These are phyloP conservation scores for Yarrowia hollandica DNA, from an alignment of 805 yeast species.

Conservation along the genomic window DNA sequence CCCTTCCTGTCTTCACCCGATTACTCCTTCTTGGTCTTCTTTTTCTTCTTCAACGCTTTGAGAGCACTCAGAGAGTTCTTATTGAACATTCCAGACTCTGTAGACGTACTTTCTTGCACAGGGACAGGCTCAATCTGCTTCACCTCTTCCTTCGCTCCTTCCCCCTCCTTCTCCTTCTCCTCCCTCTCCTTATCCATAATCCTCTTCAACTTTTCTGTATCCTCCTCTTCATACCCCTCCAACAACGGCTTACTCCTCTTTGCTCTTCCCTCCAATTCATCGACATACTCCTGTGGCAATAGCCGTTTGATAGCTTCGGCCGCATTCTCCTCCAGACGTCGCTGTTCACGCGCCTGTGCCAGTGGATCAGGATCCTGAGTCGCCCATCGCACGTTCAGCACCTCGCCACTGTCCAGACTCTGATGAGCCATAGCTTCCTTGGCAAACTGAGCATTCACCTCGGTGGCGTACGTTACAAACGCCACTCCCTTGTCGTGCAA, in stretches of 20 bases:
- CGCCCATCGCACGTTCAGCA: conserved; percentile 81
- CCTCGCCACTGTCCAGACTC: conserved; percentile 64
- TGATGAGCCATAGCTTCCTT: conserved; percentile 93
- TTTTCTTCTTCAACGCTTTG: conserved; percentile 13
- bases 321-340: conserved; percentile 54
- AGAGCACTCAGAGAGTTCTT: conserved; percentile 13
- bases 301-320: conserved; percentile 45
- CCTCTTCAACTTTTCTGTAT: conserved; percentile 30
- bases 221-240: conserved; percentile 38
- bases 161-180: background rate
- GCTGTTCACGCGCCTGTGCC: conserved; percentile 52
- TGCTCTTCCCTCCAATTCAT: conserved; percentile 39
- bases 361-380: conserved; percentile 80
- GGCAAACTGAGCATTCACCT: conserved; percentile 86
- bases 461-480: conserved; percentile 69
- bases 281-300: conserved; percentile 51
- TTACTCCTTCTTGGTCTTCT: conserved; percentile 16
- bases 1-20: no score
- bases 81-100: conserved; percentile 6
- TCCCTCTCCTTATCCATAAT: conserved; percentile 1
- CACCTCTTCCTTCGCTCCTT: background rate
- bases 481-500: conserved; percentile 67
- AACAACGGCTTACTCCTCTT: conserved; percentile 33
- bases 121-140: conserved; percentile 11
- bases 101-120: background rate